These are phyloP conservation scores for Meyerozyma sp. DNA, from an alignment of 1,139 yeast genomes.

Conservation along the genomic window DNA sequence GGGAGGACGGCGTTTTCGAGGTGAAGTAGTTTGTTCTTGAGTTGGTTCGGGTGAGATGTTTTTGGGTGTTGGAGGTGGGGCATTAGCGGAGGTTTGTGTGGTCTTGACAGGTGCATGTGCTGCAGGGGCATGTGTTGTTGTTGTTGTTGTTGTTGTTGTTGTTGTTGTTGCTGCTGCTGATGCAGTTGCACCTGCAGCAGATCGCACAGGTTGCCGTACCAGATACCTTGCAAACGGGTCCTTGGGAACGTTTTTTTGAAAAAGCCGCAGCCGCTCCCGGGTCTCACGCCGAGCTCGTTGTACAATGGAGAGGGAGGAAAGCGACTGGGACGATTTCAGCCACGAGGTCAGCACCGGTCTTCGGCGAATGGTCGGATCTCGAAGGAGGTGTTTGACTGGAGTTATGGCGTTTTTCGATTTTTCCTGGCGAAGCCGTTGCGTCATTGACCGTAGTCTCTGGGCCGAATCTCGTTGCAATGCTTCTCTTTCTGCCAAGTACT, in stretches of 20 bases:
- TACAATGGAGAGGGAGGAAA: not conserved
- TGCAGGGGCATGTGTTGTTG: not conserved
- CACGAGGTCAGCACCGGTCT: constrained; percentile 5
- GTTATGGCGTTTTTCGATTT: constrained; percentile 45
- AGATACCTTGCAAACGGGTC: not conserved
- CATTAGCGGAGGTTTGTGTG: too few relatives aligned
- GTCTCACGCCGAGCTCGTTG: not conserved
- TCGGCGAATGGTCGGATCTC: constrained; percentile 35
- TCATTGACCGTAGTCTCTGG: constrained; percentile 40
- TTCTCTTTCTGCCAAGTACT: constrained; percentile 40
- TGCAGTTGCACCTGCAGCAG: too few relatives aligned
- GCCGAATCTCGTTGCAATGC: constrained; percentile 47
- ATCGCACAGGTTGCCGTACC: not conserved
- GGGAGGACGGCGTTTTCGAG: not conserved
- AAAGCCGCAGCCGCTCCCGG: not conserved
- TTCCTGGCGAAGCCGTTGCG: constrained; percentile 34
- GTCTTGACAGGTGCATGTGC: not conserved
- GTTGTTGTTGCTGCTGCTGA: too few relatives aligned
- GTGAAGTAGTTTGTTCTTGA: not conserved
- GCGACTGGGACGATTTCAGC: not conserved
- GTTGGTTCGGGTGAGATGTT: too few relatives aligned
- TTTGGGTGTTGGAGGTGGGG: too few relatives aligned
- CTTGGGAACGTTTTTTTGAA: not conserved
- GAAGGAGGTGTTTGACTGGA: constrained; percentile 30
- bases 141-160: too few relatives aligned